Percentiles rank a stretch among this genome's conserved stretches.
phyloP scores from a whole-genome alignment of 2,329 filamentous ascomycete species.

The Scedosporium minutisporum region DNA sequence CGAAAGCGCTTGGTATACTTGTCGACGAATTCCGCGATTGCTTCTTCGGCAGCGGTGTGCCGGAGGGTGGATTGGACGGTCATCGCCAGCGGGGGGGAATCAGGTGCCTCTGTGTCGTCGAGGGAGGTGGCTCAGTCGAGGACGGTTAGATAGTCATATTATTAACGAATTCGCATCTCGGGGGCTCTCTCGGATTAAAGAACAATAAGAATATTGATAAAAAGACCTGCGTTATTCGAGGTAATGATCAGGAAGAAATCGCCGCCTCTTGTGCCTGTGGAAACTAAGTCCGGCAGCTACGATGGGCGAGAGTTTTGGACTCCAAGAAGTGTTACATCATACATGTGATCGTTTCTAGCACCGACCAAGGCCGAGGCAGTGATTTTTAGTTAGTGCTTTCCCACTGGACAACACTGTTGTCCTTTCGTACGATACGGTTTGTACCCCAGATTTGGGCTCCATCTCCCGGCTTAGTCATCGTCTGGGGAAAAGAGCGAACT shows the following conservation, averaged over 20 bases:
- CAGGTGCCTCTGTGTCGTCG: conserved; percentile 2
- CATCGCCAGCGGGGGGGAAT: conserved; percentile 42
- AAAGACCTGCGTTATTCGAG: no score
- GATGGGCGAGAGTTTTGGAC: background rate
- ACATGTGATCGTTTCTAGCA: conserved; percentile 6
- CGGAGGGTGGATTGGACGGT: conserved; percentile 79
- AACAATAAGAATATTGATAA: background rate
- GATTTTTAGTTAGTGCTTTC: background rate
- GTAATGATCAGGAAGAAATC: background rate
- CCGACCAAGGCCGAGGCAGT: conserved; percentile 6
- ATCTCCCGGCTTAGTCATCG: background rate
- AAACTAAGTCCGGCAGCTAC: background rate
- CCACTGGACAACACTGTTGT: background rate
- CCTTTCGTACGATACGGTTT: no score
- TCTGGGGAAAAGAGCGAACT: background rate
- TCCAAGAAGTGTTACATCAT: background rate
- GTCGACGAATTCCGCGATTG: conserved; percentile 53
- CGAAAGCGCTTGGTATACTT: conserved; percentile 47
- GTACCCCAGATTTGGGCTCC: background rate
- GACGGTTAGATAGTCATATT: background rate
- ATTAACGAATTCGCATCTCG: background rate
- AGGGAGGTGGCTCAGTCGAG: background rate
- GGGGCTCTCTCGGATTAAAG: background rate
- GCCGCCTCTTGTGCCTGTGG: background rate
- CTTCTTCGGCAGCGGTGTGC: conserved; percentile 53